These are phyloP conservation scores for Ceratocystis cubensis DNA, from an alignment of 2,329 filamentous ascomycete species.

Conservation along the genomic window DNA sequence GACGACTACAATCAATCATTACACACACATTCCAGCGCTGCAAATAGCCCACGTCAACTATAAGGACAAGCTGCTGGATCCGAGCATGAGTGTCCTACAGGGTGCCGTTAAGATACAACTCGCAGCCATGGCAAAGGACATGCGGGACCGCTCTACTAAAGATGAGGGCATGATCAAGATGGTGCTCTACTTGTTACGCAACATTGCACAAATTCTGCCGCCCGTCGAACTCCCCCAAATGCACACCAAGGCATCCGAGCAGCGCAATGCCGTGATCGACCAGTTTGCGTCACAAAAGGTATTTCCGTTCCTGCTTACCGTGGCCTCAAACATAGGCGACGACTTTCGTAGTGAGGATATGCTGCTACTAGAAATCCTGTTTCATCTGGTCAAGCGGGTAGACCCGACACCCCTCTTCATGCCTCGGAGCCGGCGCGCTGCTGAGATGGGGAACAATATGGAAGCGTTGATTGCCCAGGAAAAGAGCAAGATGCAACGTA, in stretches of 20 bases:
- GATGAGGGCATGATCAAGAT: constrained; percentile 91
- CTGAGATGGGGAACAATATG: constrained; percentile 60
- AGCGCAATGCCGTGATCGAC: constrained; percentile 74
- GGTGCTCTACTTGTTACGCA: constrained; percentile 76
- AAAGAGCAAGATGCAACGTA: constrained; percentile 63
- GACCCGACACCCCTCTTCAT: constrained; percentile 76
- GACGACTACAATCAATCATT: constrained; percentile 82
- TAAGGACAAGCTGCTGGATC: constrained; percentile 80
- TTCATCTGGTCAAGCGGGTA: constrained; percentile 83
- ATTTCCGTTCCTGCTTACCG: constrained; percentile 68
- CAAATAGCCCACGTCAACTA: constrained; percentile 80
- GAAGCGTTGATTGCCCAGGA: constrained; percentile 67
- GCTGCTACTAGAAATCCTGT: constrained; percentile 79
- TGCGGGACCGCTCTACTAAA: constrained; percentile 60
- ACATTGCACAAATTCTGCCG: constrained; percentile 72
- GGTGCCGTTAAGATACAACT: constrained; percentile 69
- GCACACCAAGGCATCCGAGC: constrained; percentile 52
- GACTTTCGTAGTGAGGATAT: constrained; percentile 86
- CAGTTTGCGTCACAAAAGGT: constrained; percentile 86
- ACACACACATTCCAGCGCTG: constrained; percentile 79
- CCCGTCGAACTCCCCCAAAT: constrained; percentile 71
- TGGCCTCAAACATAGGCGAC: constrained; percentile 86
- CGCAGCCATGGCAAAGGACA: constrained; percentile 69
- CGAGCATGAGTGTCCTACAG: constrained; percentile 63
- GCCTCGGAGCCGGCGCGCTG: constrained; percentile 58